These are phyloP conservation scores for Colletotrichum nymphaeae DNA, from an alignment of 2,329 filamentous ascomycete genomes.

Conservation along the genomic window DNA sequence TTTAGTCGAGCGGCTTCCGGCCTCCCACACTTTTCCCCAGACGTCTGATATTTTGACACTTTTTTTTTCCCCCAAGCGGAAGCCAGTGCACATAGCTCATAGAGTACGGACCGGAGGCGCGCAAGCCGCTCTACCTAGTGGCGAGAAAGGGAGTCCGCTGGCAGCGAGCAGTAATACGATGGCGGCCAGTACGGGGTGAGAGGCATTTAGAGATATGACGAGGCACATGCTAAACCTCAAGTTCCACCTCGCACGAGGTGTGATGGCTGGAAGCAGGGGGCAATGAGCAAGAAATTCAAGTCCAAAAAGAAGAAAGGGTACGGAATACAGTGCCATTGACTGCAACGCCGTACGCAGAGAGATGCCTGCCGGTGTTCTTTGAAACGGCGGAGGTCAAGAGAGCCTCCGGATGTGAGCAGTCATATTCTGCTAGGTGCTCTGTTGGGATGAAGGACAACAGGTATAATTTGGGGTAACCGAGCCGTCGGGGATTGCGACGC, in stretches of 20 bases:
- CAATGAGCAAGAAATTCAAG: neutral
- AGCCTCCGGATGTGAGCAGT: conserved; percentile 29
- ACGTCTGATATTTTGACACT: conserved; percentile 35
- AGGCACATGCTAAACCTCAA: neutral
- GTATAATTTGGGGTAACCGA: conserved; percentile 16
- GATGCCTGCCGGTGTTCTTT: conserved; percentile 8
- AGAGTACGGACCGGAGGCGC: conserved; percentile 7
- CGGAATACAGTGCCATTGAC: neutral
- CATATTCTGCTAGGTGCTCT: conserved; percentile 16
- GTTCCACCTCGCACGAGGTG: neutral
- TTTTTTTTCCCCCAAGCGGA: neutral
- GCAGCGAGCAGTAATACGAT: neutral
- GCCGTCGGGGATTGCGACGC: neutral
- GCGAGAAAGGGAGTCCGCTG: neutral
- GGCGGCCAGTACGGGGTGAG: neutral
- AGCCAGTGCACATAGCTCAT: neutral
- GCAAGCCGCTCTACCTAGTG: conserved; percentile 1
- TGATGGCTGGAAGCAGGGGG: neutral
- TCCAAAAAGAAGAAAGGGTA: neutral
- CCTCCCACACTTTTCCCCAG: conserved; percentile 22
- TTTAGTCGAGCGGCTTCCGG: conserved; percentile 24
- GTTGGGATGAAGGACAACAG: neutral
- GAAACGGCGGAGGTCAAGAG: conserved; percentile 23
- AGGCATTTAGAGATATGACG: neutral
- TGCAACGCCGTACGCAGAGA: conserved; percentile 14